These are phyloP conservation scores for Grigorovia jiainica DNA, from an alignment of 805 yeast species.

Conservation along the genomic window DNA sequence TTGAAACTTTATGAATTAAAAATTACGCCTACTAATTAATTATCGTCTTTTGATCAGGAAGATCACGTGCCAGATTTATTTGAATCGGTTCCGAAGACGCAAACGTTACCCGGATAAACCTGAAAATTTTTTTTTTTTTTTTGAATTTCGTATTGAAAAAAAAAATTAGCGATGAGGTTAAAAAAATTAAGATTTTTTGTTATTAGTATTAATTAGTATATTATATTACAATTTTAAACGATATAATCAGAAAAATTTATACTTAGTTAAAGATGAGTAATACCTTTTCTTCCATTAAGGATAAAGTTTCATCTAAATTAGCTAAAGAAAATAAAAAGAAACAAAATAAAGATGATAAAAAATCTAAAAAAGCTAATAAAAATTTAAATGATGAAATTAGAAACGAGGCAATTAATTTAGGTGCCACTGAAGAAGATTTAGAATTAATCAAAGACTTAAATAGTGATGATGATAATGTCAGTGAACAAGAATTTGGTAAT, in stretches of 20 bases:
- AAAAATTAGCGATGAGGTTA: constrained; percentile 2
- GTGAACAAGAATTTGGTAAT: constrained; percentile 32
- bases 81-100: neutral
- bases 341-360: constrained; percentile 17
- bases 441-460: constrained; percentile 47
- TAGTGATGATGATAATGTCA: constrained; percentile 38
- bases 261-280: constrained; percentile 12
- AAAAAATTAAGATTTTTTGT: neutral
- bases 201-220: neutral
- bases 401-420: constrained; percentile 68
- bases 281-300: constrained; percentile 45
- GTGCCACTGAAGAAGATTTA: constrained; percentile 81
- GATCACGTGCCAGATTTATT: neutral
- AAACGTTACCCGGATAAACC: neutral
- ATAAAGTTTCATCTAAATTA: constrained; percentile 50
- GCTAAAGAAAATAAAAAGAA: constrained; percentile 20
- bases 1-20: too few relatives aligned
- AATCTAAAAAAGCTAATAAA: constrained; percentile 6
- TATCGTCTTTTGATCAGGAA: too few relatives aligned
- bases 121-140: constrained; percentile 4
- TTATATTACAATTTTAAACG: neutral
- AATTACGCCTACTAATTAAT: neutral
- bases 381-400: constrained; percentile 33
- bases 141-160: too few relatives aligned
- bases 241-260: neutral